Evolutionary conservation across 306 rosid species (phyloP).

Genomic region (Medicago arabica): DNA sequence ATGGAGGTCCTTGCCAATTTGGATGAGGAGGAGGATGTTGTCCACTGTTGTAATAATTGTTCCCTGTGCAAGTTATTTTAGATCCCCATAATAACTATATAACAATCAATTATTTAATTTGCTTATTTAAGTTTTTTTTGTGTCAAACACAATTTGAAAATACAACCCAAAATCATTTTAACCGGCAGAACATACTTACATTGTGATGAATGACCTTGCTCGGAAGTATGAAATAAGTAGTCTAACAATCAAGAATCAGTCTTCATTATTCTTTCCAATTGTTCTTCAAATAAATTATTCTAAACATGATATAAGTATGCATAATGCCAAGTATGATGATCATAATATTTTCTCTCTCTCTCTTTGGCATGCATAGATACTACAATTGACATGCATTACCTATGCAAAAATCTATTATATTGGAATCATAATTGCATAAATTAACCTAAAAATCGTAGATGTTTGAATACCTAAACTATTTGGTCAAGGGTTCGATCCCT

Average conservation of each 20-base stretch:
- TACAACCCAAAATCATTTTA: neutral
- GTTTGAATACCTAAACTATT: too few relatives aligned
- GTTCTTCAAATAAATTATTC: slow-evolving; percentile 4
- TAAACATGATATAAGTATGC: slow-evolving; percentile 9
- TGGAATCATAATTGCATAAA: too few relatives aligned
- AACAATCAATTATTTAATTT: neutral
- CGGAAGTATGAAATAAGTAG: neutral
- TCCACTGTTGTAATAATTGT: slow-evolving; percentile 48
- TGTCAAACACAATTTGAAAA: neutral
- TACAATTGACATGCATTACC: too few relatives aligned
- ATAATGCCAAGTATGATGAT: neutral
- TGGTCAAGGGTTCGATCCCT: too few relatives aligned
- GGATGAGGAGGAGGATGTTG: slow-evolving; percentile 41
- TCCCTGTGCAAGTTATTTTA: slow-evolving; percentile 34
- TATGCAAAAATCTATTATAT: too few relatives aligned
- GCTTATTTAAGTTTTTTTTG: neutral
- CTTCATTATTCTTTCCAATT: slow-evolving; percentile 12
- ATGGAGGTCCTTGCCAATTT: slow-evolving; percentile 50
- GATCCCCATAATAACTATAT: neutral
- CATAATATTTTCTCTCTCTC: neutral
- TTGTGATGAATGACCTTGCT: neutral
- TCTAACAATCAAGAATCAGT: slow-evolving; percentile 13
- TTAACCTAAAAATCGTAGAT: too few relatives aligned
- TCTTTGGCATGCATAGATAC: neutral
- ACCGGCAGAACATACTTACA: neutral